These are phyloP conservation scores for Stephanocyclus meneghinianus DNA, from an alignment of 352 stramenopile species.

Conservation along the genomic window DNA sequence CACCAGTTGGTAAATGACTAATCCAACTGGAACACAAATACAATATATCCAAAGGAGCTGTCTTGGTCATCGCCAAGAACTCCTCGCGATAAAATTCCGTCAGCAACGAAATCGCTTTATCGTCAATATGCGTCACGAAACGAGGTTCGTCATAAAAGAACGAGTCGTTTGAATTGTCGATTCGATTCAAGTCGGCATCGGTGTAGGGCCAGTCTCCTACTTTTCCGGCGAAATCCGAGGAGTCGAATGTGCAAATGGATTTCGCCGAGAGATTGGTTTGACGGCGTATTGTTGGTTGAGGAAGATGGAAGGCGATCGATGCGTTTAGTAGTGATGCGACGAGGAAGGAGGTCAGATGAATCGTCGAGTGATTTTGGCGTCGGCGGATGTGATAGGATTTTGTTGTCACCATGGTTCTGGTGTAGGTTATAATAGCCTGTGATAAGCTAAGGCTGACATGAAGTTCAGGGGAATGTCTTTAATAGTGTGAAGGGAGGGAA, in stretches of 20 bases:
- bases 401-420: too few species aligned
- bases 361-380: too few species aligned
- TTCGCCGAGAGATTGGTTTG: slow-evolving; percentile 52
- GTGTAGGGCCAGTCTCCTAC: slow-evolving; percentile 66
- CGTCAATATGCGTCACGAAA: slow-evolving; percentile 80
- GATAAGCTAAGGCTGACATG: too few species aligned
- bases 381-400: too few species aligned
- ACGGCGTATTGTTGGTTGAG: too few species aligned
- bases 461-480: too few species aligned
- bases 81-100: slow-evolving; percentile 64
- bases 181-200: slow-evolving; percentile 56
- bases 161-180: slow-evolving; percentile 67
- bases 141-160: slow-evolving; percentile 66
- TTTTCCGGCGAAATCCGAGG: slow-evolving; percentile 58
- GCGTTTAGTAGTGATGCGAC: too few species aligned
- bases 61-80: slow-evolving; percentile 46
- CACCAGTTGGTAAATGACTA: slow-evolving; percentile 56
- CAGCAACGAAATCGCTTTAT: slow-evolving; percentile 60
- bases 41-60: slow-evolving; percentile 55
- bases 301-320: too few species aligned
- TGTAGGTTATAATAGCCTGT: too few species aligned
- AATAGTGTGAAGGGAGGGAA: too few species aligned
- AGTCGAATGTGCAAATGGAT: slow-evolving; percentile 68
- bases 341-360: too few species aligned
- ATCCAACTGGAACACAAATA: slow-evolving; percentile 78